These are phyloP conservation scores for Bipolaris gigantea DNA, from an alignment of 2,329 filamentous ascomycete genomes.

Conservation along the genomic window DNA sequence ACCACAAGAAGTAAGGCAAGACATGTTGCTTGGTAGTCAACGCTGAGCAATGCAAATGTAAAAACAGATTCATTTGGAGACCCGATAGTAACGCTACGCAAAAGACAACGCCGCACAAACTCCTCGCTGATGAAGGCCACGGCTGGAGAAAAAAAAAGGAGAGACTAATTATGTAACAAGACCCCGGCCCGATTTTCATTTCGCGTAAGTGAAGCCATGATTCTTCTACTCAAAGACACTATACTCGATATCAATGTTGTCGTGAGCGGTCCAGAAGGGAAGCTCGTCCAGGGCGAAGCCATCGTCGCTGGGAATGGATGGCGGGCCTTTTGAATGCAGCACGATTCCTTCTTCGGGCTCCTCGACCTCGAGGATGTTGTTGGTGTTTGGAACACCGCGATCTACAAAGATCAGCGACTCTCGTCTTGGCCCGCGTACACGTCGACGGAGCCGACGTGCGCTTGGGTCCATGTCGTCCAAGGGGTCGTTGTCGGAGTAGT, in stretches of 20 bases:
- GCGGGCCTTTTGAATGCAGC: constrained; percentile 37
- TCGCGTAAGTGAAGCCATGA: neutral
- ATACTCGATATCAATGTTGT: constrained; percentile 31
- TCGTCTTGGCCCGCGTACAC: constrained; percentile 43
- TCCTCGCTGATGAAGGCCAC: constrained; percentile 8
- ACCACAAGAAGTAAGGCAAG: constrained; percentile 26
- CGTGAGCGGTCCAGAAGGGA: constrained; percentile 42
- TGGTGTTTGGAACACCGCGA: constrained; percentile 41
- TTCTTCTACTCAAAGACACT: constrained; percentile 22
- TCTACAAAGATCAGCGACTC: constrained; percentile 46
- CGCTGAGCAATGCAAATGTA: constrained; percentile 6
- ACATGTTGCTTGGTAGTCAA: neutral
- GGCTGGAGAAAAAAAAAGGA: neutral
- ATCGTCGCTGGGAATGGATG: constrained; percentile 45
- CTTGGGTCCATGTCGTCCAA: constrained; percentile 45
- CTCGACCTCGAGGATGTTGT: constrained; percentile 44
- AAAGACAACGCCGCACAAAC: constrained; percentile 1
- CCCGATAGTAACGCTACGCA: constrained; percentile 2
- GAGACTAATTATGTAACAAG: neutral
- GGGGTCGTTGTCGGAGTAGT: constrained; percentile 47
- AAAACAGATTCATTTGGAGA: constrained; percentile 7
- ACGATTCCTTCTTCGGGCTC: constrained; percentile 41
- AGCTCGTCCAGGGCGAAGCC: constrained; percentile 44
- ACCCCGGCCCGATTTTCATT: neutral
- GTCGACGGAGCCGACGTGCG: constrained; percentile 48